Percentiles rank a stretch among this genome's conserved stretches.
Conservation (phyloP, 2,329 filamentous ascomycete species). For the Fusarium devonianum region DNA sequence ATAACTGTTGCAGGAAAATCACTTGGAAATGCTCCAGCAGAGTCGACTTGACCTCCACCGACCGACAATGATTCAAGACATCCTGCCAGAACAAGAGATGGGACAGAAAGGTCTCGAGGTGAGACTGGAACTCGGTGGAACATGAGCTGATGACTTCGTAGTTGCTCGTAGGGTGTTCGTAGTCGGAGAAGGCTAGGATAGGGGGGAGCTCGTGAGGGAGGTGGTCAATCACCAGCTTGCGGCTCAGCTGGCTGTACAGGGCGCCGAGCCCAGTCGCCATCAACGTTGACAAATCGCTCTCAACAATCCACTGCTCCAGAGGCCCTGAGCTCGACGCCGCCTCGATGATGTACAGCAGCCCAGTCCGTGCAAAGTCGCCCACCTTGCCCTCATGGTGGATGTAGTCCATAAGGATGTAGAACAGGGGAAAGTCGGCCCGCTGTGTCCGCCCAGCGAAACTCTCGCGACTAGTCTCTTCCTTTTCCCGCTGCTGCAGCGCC, state of each 20-base stretch:
- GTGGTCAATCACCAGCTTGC: conserved; percentile 83
- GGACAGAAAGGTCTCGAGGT: conserved; percentile 91
- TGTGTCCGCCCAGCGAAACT: conserved; percentile 86
- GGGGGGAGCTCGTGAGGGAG: conserved; percentile 78
- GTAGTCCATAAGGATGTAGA: conserved; percentile 95
- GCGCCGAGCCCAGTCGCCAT: conserved; percentile 96
- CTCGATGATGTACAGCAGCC: conserved; percentile 94
- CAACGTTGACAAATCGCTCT: conserved; percentile 92
- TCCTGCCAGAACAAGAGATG: conserved; percentile 98
- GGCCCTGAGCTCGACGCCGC: conserved; percentile 82
- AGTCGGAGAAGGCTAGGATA: conserved; percentile 88
- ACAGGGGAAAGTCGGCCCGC: conserved; percentile 92
- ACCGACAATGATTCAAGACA: conserved; percentile 93
- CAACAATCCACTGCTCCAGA: conserved; percentile 94
- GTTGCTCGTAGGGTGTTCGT: conserved; percentile 73
- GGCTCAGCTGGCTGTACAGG: conserved; percentile 70
- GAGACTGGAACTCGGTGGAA: conserved; percentile 78
- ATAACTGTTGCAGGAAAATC: conserved; percentile 90
- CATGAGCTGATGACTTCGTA: conserved; percentile 77
- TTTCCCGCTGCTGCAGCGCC: conserved; percentile 46
- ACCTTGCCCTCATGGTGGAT: conserved; percentile 95
- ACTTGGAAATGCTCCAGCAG: conserved; percentile 97
- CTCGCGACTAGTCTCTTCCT: conserved; percentile 68
- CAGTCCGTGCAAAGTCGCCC: conserved; percentile 94
- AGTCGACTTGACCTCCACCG: conserved; percentile 88